phyloP scores from a whole-genome alignment of 169 alveolate species.

The Plasmodium ovale region DNA sequence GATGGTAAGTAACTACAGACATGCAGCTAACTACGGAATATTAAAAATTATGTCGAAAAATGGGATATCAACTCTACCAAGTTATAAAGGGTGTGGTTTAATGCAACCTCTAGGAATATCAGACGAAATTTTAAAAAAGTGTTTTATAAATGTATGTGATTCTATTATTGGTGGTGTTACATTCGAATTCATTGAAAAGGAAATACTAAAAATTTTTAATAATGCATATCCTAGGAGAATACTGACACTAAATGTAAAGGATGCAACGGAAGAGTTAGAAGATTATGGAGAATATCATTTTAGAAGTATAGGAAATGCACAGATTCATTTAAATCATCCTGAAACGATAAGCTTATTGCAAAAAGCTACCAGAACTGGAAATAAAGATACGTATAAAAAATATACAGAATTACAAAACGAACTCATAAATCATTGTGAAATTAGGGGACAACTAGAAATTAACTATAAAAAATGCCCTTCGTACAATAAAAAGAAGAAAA shows the following conservation, averaged over 20 bases:
- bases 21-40: conserved; percentile 75
- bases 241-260: conserved; percentile 77
- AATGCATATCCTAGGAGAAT: conserved; percentile 80
- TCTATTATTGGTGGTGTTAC: conserved; percentile 77
- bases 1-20: conserved; percentile 77
- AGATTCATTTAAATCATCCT: conserved; percentile 84
- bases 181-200: conserved; percentile 73
- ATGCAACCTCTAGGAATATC: conserved; percentile 80
- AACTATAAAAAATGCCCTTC: conserved; percentile 79
- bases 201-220: conserved; percentile 65
- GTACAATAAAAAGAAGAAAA: conserved; percentile 76
- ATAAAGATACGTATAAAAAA: conserved; percentile 75
- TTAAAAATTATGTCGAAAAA: conserved; percentile 85
- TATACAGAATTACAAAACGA: conserved; percentile 78
- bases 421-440: conserved; percentile 78
- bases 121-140: conserved; percentile 72
- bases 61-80: conserved; percentile 84
- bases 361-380: conserved; percentile 80
- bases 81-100: conserved; percentile 84
- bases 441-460: conserved; percentile 84
- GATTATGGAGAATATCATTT: conserved; percentile 84
- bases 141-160: conserved; percentile 73
- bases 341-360: conserved; percentile 83
- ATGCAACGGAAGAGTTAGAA: conserved; percentile 78
- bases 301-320: conserved; percentile 80